Evolutionary conservation across 805 yeast species (phyloP).

Genomic region (Saccharomycopsis schoenii): DNA sequence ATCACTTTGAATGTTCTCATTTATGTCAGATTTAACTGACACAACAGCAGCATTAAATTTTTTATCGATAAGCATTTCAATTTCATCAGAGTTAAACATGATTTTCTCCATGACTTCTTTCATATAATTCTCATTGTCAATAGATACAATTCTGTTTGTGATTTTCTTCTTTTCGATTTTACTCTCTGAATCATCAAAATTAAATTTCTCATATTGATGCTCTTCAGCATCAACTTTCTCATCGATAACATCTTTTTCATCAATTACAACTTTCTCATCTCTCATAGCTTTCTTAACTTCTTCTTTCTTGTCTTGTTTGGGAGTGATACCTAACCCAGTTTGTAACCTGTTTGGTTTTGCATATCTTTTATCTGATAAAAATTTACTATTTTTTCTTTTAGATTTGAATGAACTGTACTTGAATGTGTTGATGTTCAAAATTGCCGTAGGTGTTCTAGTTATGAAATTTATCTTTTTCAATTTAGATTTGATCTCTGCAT

Average conservation of each 20-base stretch:
- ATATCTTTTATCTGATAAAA: neutral
- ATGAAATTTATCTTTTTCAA: conserved; percentile 6
- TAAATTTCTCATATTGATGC: neutral
- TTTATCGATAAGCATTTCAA: neutral
- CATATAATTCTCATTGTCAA: conserved; percentile 6
- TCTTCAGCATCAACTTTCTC: neutral
- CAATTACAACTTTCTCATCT: neutral
- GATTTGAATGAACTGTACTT: conserved; percentile 9
- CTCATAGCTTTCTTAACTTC: neutral
- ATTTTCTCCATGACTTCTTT: conserved; percentile 4
- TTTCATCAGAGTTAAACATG: neutral
- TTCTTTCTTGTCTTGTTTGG: neutral
- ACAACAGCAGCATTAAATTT: neutral
- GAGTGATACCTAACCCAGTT: neutral
- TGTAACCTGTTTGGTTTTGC: neutral
- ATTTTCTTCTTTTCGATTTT: neutral
- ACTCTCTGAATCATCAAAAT: neutral
- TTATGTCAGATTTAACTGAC: neutral
- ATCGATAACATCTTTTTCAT: neutral
- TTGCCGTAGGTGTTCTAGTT: conserved; percentile 7
- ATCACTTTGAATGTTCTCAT: neutral
- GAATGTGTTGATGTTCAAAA: conserved; percentile 2
- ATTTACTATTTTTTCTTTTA: neutral
- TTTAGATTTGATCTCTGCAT: neutral
- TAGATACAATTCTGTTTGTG: neutral